Conservation (phyloP, 768 basidiomycete genomes). For the Auriscalpium orientale region DNA sequence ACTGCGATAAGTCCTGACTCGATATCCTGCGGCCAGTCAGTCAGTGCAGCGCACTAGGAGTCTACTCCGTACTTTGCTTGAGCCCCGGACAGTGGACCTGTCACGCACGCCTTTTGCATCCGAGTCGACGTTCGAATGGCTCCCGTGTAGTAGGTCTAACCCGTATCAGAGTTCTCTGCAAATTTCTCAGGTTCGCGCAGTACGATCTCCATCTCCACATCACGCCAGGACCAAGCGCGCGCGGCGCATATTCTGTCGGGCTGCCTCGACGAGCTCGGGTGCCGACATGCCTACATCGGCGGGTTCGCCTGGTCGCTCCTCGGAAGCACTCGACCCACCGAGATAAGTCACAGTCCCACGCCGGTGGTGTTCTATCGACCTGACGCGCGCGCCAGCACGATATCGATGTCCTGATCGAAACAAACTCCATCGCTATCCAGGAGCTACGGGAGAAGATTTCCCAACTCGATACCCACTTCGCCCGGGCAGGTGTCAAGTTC, state of each 20-base stretch:
- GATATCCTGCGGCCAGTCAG: too few relatives aligned
- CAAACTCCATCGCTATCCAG: conserved; percentile 10
- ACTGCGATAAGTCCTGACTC: too few relatives aligned
- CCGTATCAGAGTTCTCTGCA: too few relatives aligned
- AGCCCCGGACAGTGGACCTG: too few relatives aligned
- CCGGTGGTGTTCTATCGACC: not conserved
- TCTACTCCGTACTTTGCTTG: too few relatives aligned
- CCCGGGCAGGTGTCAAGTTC: conserved; percentile 20
- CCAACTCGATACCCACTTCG: conserved; percentile 19
- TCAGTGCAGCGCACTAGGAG: too few relatives aligned
- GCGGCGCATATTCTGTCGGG: not conserved
- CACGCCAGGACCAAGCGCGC: not conserved
- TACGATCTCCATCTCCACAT: not conserved
- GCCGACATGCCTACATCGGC: conserved; percentile 23
- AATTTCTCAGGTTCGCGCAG: too few relatives aligned
- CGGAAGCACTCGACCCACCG: conserved; percentile 20
- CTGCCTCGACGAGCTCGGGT: conserved; percentile 13
- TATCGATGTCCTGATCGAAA: conserved; percentile 26
- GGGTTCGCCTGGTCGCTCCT: conserved; percentile 27
- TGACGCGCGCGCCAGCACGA: conserved; percentile 11
- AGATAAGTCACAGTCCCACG: conserved; percentile 18
- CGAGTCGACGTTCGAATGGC: too few relatives aligned
- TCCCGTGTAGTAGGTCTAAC: too few relatives aligned
- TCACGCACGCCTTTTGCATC: too few relatives aligned
- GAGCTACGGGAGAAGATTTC: conserved; percentile 16